Evolutionary conservation across 352 stramenopile genomes (phyloP).

Genomic region (Phytopythium vexans): DNA sequence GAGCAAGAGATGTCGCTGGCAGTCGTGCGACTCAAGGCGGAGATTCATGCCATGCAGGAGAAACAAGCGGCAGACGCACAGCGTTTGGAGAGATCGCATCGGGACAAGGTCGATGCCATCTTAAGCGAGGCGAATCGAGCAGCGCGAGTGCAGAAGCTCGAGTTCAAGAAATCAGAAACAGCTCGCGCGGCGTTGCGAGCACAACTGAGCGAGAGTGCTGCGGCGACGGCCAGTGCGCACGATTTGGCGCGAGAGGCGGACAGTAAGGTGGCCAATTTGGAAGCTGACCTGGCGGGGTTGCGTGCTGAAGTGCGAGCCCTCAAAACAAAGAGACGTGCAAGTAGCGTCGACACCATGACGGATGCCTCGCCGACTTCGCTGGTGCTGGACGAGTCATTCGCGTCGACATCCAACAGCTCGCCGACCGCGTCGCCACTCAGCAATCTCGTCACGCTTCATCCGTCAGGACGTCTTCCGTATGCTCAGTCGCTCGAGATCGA

Average conservation of each 20-base stretch:
- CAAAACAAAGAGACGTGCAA: not conserved
- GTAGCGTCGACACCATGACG: not conserved
- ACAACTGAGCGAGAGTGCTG: too few relatives aligned
- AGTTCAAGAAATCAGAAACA: slow-evolving; percentile 27
- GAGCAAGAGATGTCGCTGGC: slow-evolving; percentile 20
- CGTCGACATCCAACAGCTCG: slow-evolving; percentile 16
- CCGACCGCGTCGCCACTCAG: slow-evolving; percentile 9
- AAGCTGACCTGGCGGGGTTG: too few relatives aligned
- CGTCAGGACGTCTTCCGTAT: slow-evolving; percentile 64
- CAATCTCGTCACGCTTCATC: slow-evolving; percentile 39
- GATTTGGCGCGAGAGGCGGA: too few relatives aligned
- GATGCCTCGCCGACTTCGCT: not conserved
- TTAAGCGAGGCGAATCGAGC: slow-evolving; percentile 49
- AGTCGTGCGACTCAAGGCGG: slow-evolving; percentile 32
- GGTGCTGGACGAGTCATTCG: slow-evolving; percentile 23
- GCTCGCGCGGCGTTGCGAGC: not conserved
- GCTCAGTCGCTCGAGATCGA: slow-evolving; percentile 80
- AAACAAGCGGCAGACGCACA: slow-evolving; percentile 40
- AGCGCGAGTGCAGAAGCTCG: slow-evolving; percentile 50
- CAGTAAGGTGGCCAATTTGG: too few relatives aligned
- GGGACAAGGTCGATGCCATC: slow-evolving; percentile 50
- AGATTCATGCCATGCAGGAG: slow-evolving; percentile 50
- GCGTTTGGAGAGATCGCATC: slow-evolving; percentile 22
- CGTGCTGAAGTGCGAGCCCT: too few relatives aligned
- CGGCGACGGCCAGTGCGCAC: too few relatives aligned